Evolutionary conservation across 495 filamentous ascomycete genomes (phyloP), one percentile per base, ranked within the genome.

Genomic region (Tuber umbilicatum): DNA sequence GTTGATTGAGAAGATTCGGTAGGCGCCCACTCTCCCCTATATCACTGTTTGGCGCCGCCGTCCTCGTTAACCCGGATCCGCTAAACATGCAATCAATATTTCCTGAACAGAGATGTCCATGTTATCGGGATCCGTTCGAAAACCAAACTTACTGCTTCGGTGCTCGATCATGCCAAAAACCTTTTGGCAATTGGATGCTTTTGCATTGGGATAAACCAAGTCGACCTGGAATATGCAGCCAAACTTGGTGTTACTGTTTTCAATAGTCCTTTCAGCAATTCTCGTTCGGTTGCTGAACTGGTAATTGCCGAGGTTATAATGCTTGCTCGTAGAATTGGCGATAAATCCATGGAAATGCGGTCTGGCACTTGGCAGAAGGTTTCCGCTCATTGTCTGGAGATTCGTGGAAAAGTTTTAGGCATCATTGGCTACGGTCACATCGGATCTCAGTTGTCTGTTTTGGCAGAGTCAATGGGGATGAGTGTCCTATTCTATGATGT

Each of bases 351-450:
- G 80, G 96, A 99, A 86, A 90, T 99, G 88, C 96, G 98, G 86
- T 86, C 87, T 64, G 96, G 96, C 47, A 94, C 89, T 70, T 99
- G 96, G 96, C 97, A 99, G 84, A 99, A 98, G 84, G 94, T 97
- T 74, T 95, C 92, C 86, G 89, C 87, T 81, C 92, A 91, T 81
- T 98, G 95, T 88, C 97, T 96, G 94, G 96, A 98, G 83, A 92
- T 99, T 76, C 90, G 96, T 78, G 96, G 96, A 80, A 99, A 99
- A 86, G 97, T 94, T 42, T 87, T 99, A 67, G 91, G 93, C 71
- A 98, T 99, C 73, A 89, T 99, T 74, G 96, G 96, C 31, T 98
- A 99, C 82, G 96, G 96, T 69, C 96, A 99, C 80, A 98, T 99
- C 80, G 96, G 96, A 76, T 94, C 92, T 72, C 96, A 99, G 83